These are phyloP conservation scores for Passalora sequoiae DNA, from an alignment of 2,329 filamentous ascomycete genomes.

Conservation along the genomic window DNA sequence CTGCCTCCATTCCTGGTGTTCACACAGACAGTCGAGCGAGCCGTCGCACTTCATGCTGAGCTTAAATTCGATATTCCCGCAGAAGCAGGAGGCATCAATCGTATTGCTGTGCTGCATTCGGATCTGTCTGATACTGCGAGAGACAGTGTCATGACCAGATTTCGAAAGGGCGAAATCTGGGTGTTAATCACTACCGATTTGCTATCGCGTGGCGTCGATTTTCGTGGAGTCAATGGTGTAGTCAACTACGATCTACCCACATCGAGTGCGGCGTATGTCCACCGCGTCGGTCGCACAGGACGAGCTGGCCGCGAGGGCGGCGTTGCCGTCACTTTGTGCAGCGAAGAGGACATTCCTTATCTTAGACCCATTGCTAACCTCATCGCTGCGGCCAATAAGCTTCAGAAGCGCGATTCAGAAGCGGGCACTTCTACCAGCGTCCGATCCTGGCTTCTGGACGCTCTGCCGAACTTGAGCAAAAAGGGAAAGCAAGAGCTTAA, in stretches of 20 bases:
- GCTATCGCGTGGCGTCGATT: constrained; percentile 86
- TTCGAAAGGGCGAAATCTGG: constrained; percentile 91
- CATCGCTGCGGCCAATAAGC: constrained; percentile 74
- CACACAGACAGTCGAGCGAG: constrained; percentile 89
- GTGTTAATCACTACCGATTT: constrained; percentile 94
- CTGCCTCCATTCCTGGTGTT: constrained; percentile 91
- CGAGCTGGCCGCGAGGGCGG: constrained; percentile 82
- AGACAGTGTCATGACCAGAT: constrained; percentile 77
- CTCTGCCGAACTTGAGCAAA: constrained; percentile 78
- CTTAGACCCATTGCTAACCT: constrained; percentile 92
- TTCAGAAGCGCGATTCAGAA: constrained; percentile 40
- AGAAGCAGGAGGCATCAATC: constrained; percentile 74
- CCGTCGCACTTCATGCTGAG: constrained; percentile 80
- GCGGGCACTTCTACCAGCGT: constrained; percentile 49
- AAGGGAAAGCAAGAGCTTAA: constrained; percentile 77
- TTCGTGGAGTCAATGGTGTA: constrained; percentile 89
- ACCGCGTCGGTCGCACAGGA: constrained; percentile 86
- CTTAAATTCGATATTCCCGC: constrained; percentile 90
- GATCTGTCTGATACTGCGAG: constrained; percentile 72
- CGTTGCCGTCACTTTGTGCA: constrained; percentile 89
- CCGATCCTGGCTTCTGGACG: constrained; percentile 81
- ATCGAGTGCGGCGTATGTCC: constrained; percentile 85
- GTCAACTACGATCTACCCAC: constrained; percentile 96
- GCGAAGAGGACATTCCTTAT: constrained; percentile 85
- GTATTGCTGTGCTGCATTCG: constrained; percentile 87